Base-by-base conservation (phyloP, 805 yeast genomes). In the Sugiyamaella qingdaonensis region DNA sequence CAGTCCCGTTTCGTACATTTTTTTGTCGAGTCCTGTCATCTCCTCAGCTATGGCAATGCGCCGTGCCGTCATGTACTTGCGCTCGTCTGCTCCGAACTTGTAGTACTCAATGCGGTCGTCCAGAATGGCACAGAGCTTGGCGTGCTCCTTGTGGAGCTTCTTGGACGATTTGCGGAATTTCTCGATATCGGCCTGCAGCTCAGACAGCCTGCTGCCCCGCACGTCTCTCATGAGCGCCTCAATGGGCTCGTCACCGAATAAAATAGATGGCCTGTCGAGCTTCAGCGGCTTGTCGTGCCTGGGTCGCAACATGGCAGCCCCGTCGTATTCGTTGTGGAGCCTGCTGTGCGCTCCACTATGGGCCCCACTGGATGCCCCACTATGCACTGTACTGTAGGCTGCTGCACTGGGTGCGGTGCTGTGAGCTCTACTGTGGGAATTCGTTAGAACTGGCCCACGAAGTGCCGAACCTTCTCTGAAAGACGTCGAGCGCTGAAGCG, bases 1-100 rank as follows among this genome's bases (percentile, higher is more conserved):
- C 11, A 58, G 37, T 1, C 61, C 61, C 35, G 52, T 48, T 35
- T 58, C 60, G 31, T 58, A 54, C 46, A 36, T 48, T 34, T 47
- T 18, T 48, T 56, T 56, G 21, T 58, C 61, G n/a, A 52, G 48
- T 4, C 31, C 46, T 10, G 56, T 49, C 10, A 57, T 52, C 31
- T 57, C 48, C 18, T 36, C 31, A 8, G 36, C 36, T 8, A 52
- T 44, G 11, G 42, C 56, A 32, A 18, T 37, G 9, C 49, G 43
- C 42, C 45, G 27, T 5, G 29, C 43, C 14, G 14, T 36, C 54
- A 49, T 49, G 13, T n/a, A 31, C 27, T 34, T 24, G 14, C 54
- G 43, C 32, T 32, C 43, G 14, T 31, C 44, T 1, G 37, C 35
- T 10, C 21, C 49, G 32, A 45, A 48, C 42, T 51, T 51, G 33